These are phyloP conservation scores for Fusarium domesticum DNA, from an alignment of 2,329 filamentous ascomycete species.

Conservation along the genomic window DNA sequence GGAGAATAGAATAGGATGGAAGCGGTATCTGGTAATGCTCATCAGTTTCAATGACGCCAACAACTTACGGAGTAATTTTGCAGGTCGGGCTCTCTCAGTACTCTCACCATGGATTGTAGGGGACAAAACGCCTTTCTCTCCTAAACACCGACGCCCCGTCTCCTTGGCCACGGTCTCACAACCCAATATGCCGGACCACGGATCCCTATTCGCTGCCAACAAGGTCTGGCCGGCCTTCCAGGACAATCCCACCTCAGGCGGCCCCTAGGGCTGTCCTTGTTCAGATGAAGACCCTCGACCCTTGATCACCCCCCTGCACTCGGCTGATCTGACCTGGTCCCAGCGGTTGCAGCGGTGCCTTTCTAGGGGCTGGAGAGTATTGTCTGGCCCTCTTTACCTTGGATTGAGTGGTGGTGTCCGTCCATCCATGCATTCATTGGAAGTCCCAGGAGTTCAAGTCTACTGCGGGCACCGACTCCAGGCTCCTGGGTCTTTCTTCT, in stretches of 20 bases:
- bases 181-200: conserved; percentile 9
- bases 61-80: too few relatives aligned
- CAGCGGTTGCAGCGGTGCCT: too few relatives aligned
- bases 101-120: too few relatives aligned
- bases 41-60: too few relatives aligned
- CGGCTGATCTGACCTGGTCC: too few relatives aligned
- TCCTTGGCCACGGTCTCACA: conserved; percentile 15
- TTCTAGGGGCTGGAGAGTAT: too few relatives aligned
- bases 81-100: neutral
- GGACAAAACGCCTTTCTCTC: neutral
- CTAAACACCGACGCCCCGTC: neutral
- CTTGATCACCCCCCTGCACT: neutral
- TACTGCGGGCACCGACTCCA: conserved; percentile 27
- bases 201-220: neutral
- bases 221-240: neutral
- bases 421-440: too few relatives aligned
- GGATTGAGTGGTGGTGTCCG: neutral
- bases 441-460: conserved; percentile 28
- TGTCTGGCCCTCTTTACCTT: neutral
- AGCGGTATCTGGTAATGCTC: too few relatives aligned
- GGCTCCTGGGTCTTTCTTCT: conserved; percentile 27
- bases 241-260: neutral
- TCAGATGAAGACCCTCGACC: neutral
- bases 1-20: neutral
- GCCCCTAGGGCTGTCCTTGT: neutral